Percentiles rank a stretch among this genome's conserved stretches.
Evolutionary conservation across 2,329 filamentous ascomycete species (phyloP).

Genomic region (Parastagonospora nodorum): DNA sequence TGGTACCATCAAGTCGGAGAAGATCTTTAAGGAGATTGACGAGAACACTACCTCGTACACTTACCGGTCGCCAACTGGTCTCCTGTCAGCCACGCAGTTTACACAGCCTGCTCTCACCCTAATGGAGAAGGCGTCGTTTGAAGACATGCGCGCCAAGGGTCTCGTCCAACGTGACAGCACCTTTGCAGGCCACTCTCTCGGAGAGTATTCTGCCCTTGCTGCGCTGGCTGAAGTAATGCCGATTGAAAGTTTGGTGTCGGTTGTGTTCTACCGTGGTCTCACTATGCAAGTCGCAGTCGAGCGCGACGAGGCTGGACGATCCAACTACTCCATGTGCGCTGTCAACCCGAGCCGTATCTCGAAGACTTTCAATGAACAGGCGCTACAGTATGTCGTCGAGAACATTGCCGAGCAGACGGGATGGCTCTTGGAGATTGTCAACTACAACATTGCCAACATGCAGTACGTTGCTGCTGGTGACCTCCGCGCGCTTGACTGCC

Average conservation of each 20-base stretch:
- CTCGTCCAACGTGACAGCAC: constrained; percentile 95
- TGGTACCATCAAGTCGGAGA: constrained; percentile 94
- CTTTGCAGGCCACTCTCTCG: constrained; percentile 96
- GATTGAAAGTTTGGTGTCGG: constrained; percentile 97
- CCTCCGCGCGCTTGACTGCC: constrained; percentile 67
- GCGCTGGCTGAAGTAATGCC: constrained; percentile 98
- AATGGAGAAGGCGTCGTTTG: constrained; percentile 99
- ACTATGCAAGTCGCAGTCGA: constrained; percentile 99
- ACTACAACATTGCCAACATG: constrained; percentile 79
- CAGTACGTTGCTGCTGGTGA: constrained; percentile 72
- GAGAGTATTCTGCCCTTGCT: constrained; percentile 96
- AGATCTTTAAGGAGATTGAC: constrained; percentile 97
- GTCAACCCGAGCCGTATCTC: constrained; percentile 98
- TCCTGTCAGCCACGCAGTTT: constrained; percentile 97
- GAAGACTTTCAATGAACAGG: constrained; percentile 98
- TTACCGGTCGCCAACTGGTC: constrained; percentile 90
- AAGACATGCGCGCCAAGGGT: constrained; percentile 98
- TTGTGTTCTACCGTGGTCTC: constrained; percentile 97
- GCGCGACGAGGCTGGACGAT: constrained; percentile 88
- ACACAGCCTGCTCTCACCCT: constrained; percentile 95
- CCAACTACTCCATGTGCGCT: constrained; percentile 99
- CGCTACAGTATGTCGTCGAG: constrained; percentile 93
- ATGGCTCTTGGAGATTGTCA: constrained; percentile 98
- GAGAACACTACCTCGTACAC: constrained; percentile 95
- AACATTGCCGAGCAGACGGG: constrained; percentile 92